Evolutionary conservation across 352 stramenopile species (phyloP), one percentile per base, ranked within the genome.

Genomic region (Globisporangium iwayamae): DNA sequence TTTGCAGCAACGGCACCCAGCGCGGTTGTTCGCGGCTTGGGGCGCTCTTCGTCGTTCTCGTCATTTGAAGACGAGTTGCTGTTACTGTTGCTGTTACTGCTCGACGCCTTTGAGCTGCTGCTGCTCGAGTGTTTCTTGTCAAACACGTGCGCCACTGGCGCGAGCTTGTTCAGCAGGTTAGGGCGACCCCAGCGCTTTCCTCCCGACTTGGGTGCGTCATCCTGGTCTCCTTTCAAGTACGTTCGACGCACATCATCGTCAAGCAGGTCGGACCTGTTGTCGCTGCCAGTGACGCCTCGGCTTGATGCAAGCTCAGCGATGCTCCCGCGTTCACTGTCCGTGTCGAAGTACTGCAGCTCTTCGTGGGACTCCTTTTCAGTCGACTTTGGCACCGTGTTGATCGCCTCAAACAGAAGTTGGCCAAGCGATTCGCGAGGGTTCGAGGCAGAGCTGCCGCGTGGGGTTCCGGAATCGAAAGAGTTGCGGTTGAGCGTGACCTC

Each of bases 121-220:
- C 57, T 64, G 22, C 48, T 69, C 16, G 57, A 61, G 5, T 9
- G 32, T 36, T 61, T 65, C 45, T 69, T 69, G 2, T 69, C 64
- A 16, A 69, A 69, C 8, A 65, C 64, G 51, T 62, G 50, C 14
- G 57, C 58, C 28, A 65, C 63, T 3, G 47, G 25, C 20, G 51
- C 32, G 18, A 69, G 64, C 30, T 69, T 69, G 64, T 69, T 69
- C 16, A 69, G 52, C 64, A 69, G 25, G 18, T 69, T 65, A 6
- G 64, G 64, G 1, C 64, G 57, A n/a, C 48, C 54, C 64, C 64
- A 69, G 20, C 62, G 62, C 16, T 50, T 56, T 0, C 34, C 30
- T 0, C 34, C 30, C 2, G 64, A 51, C 14, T 69, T 65, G 2
- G 41, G 14, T 0, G 64, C 28, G 9, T 25, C 36, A 9, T 22